These are phyloP conservation scores for Dendrocalamus latiflorus DNA, from an alignment of 202 grass and related monocot genomes.

Conservation along the genomic window DNA sequence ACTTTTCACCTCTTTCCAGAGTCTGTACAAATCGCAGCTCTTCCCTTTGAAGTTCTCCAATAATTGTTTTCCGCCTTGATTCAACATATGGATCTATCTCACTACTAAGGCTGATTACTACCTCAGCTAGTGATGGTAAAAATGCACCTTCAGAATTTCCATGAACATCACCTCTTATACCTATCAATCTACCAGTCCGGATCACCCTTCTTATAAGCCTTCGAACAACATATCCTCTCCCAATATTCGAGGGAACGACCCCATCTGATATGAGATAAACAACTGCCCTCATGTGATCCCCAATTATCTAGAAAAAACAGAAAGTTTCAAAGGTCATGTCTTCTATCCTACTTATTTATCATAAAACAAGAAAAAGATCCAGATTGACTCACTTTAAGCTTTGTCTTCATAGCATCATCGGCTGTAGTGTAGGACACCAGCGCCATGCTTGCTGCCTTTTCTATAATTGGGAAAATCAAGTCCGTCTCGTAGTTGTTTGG, in stretches of 20 bases:
- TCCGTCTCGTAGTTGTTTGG: conserved; percentile 99
- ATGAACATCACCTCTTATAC: conserved; percentile 70
- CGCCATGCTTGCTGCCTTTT: conserved; percentile 78
- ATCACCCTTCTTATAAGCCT: conserved; percentile 98
- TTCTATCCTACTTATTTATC: conserved; percentile 1
- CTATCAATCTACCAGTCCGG: conserved; percentile 76
- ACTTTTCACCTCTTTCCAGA: conserved; percentile 86
- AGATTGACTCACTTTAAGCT: conserved; percentile 66
- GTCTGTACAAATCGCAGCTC: conserved; percentile 93
- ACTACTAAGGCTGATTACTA: conserved; percentile 64
- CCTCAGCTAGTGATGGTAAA: conserved; percentile 69
- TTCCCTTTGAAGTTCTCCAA: conserved; percentile 92
- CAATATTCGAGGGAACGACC: conserved; percentile 91
- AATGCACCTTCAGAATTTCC: conserved; percentile 59
- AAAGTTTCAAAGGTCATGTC: conserved; percentile 23
- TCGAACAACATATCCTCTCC: conserved; percentile 93
- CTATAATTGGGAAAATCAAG: conserved; percentile 89
- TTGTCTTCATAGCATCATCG: conserved; percentile 60
- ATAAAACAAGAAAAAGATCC: conserved; percentile 14
- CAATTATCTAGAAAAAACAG: conserved; percentile 68
- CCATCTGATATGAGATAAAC: conserved; percentile 99
- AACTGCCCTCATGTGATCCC: conserved; percentile 96
- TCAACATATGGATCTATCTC: conserved; percentile 83
- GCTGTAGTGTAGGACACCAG: conserved; percentile 56
- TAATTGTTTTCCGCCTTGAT: conserved; percentile 50